Base-by-base conservation (phyloP, 2,329 filamentous ascomycete genomes). In the Xylaria sp. region DNA sequence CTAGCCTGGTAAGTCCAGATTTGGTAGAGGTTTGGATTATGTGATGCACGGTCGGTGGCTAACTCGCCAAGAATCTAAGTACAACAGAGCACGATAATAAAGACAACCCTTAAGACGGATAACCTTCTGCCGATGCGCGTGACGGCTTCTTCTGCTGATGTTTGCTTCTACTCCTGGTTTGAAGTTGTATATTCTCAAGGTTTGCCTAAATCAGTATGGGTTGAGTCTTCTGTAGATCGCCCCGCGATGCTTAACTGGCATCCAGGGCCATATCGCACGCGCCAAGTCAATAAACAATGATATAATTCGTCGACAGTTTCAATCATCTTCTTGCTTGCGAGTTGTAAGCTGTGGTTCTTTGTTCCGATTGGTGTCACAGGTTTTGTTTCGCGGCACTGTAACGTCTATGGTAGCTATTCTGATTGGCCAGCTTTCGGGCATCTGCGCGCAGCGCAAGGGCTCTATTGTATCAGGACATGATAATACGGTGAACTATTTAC, bases 331-430 rank as follows among this genome's bases (percentile, higher is more conserved):
- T 17, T 11, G 4, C 5, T 19, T 9, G 3, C 6, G 12, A 27
- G 34, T 19, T 32, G 9, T 14, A 8, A 45, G 14, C 7, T 61
- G 42, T 47, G 32, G 19, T 34, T 4, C 12, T 17, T 1, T 54
- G 53, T 59, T 67, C 64, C 64, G 60, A 67, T 67, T 64, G 64
- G 60, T 59, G 14, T 19, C 54, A 21, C 45, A 60, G 60, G 32
- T 48, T 45, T 32, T 60, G 64, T 67, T 67, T 58, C 36, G 21
- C 32, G 14, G 32, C 36, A 47, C 42, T 11, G 64, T 34, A 42
- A 12, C 45, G 19, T 51, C 4, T 14, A 42, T 14, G 30, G 5
- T 19, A 30, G 17, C 32, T 39, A 17, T 55, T 57, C 32, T 39
- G 64, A 66, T 62, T 61, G 61, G 54, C 36, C 21, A 4, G 17